Evolutionary conservation across 805 yeast species (phyloP).

Genomic region (Isabelozyma heimii): DNA sequence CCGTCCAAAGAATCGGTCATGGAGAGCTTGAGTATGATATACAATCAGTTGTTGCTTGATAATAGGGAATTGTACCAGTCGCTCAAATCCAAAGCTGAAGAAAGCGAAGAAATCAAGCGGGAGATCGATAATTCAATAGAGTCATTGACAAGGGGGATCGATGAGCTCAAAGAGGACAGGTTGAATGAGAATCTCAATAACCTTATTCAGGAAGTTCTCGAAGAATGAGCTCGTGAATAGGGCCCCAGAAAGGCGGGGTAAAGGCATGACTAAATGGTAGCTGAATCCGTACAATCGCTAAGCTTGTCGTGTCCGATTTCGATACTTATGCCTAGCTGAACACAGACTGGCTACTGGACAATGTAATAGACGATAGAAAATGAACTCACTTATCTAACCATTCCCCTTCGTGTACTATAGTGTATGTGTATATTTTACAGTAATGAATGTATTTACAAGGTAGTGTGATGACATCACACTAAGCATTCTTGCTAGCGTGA

Average conservation of each 20-base stretch:
- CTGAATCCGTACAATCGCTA: too few species aligned
- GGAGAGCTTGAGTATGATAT: slow-evolving; percentile 28
- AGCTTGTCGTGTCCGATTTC: too few species aligned
- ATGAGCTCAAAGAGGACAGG: slow-evolving; percentile 13
- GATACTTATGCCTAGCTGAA: too few species aligned
- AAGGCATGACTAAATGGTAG: background rate
- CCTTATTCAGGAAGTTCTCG: slow-evolving; percentile 12
- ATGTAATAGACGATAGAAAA: background rate
- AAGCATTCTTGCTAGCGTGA: slow-evolving; percentile 1
- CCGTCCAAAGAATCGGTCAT: slow-evolving; percentile 18
- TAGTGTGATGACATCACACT: too few species aligned
- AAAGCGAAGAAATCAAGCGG: slow-evolving; percentile 16
- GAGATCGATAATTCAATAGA: slow-evolving; percentile 19
- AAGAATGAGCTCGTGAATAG: background rate
- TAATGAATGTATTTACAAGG: background rate
- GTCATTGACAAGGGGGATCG: slow-evolving; percentile 17
- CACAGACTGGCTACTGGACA: too few species aligned
- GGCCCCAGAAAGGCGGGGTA: background rate
- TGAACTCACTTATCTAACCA: too few species aligned
- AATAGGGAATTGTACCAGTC: slow-evolving; percentile 26
- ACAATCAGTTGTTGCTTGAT: slow-evolving; percentile 35
- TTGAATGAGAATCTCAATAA: slow-evolving; percentile 20
- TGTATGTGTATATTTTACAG: background rate
- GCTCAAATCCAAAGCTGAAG: slow-evolving; percentile 15
- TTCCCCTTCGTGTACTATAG: slow-evolving; percentile 4